A percentile compares a stretch with the other conserved stretches of the same genome.
phyloP scores from a whole-genome alignment of 2,329 filamentous ascomycete species.

The Clarireedia monteithiana region DNA sequence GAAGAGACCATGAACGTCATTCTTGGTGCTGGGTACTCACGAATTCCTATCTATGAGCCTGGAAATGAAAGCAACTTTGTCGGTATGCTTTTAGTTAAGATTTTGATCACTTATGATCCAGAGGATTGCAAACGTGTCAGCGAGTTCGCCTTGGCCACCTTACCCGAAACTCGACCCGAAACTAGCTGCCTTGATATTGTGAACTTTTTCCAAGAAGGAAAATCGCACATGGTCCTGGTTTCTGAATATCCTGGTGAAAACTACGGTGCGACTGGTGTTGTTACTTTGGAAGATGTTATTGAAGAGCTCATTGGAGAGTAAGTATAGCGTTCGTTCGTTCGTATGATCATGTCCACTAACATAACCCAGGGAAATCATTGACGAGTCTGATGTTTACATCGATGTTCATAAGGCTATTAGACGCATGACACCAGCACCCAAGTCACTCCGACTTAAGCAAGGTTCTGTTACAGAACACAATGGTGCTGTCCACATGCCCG shows the following conservation, averaged over 20 bases:
- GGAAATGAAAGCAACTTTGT: constrained; percentile 84
- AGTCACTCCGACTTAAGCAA: constrained; percentile 54
- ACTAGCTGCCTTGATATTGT: constrained; percentile 97
- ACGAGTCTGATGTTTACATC: constrained; percentile 96
- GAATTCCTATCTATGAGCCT: constrained; percentile 87
- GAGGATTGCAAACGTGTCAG: constrained; percentile 82
- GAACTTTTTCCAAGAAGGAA: constrained; percentile 99
- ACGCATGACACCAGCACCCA: constrained; percentile 52
- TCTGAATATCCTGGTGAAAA: constrained; percentile 87
- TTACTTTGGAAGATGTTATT: constrained; percentile 96
- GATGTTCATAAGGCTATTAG: constrained; percentile 98
- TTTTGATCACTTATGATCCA: constrained; percentile 92
- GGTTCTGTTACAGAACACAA: constrained; percentile 43
- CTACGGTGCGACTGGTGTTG: constrained; percentile 82
- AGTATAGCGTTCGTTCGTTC: constrained; percentile 32
- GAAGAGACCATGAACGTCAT: constrained; percentile 93
- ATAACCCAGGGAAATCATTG: constrained; percentile 79
- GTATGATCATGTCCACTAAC: constrained; percentile 24
- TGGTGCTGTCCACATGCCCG: constrained; percentile 25
- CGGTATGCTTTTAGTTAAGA: constrained; percentile 97
- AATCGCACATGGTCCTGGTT: constrained; percentile 96
- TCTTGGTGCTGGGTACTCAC: constrained; percentile 85
- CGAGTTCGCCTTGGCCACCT: constrained; percentile 86
- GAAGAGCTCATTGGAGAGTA: constrained; percentile 97
- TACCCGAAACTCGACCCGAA: constrained; percentile 89